Percentiles rank a stretch among this genome's conserved stretches.
phyloP scores from a whole-genome alignment of 2,329 filamentous ascomycete genomes.

The Penicillium rolfsii region DNA sequence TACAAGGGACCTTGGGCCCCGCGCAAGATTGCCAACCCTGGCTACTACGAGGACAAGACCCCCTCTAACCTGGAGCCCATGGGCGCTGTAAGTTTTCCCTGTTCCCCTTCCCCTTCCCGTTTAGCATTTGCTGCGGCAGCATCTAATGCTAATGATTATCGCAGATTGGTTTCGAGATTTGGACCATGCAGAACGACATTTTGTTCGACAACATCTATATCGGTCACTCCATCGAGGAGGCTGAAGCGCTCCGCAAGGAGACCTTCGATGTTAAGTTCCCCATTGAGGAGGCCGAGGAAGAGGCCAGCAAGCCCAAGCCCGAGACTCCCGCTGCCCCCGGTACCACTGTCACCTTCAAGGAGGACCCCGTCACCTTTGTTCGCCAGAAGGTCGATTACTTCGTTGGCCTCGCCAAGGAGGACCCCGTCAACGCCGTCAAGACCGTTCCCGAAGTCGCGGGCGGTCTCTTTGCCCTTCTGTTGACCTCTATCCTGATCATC shows the following conservation, averaged over 20 bases:
- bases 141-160: neutral
- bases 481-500: conserved; percentile 72
- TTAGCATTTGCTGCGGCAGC: neutral
- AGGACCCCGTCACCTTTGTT: conserved; percentile 84
- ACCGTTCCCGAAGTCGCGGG: conserved; percentile 90
- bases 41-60: conserved; percentile 95
- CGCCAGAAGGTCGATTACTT: conserved; percentile 94
- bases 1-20: conserved; percentile 98
- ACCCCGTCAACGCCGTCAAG: conserved; percentile 82
- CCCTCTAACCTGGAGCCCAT: conserved; percentile 98
- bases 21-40: conserved; percentile 94
- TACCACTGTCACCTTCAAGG: conserved; percentile 79
- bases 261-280: conserved; percentile 87
- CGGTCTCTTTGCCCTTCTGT: conserved; percentile 70
- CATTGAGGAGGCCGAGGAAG: conserved; percentile 78
- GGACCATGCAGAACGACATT: conserved; percentile 99
- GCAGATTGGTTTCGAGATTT: conserved; percentile 92
- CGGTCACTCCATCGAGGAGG: conserved; percentile 92
- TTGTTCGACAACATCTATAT: conserved; percentile 99
- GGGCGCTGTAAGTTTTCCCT: conserved; percentile 52
- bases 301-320: conserved; percentile 78
- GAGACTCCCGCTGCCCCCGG: conserved; percentile 65
- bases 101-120: neutral
- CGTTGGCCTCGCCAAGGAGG: conserved; percentile 77
- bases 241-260: conserved; percentile 83